Conservation (phyloP, 768 basidiomycete genomes). For the Lentinula sp. region DNA sequence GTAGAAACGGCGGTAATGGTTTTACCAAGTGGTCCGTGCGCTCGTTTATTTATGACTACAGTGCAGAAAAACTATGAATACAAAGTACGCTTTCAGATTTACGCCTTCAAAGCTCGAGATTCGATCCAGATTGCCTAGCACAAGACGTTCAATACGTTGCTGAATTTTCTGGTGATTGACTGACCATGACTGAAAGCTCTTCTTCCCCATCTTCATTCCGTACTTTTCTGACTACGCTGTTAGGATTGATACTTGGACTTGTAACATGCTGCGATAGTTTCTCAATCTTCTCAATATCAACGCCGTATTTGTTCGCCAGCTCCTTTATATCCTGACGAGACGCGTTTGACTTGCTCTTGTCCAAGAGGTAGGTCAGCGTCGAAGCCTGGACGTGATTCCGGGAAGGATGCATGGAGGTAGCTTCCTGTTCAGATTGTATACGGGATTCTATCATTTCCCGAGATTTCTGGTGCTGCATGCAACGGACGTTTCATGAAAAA, state of each 20-base stretch:
- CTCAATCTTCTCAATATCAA: constrained; percentile 49
- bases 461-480: constrained; percentile 18
- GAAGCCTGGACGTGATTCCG: constrained; percentile 52
- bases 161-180: constrained; percentile 13
- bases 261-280: constrained; percentile 51
- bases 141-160: not conserved
- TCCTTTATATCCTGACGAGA: constrained; percentile 35
- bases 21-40: not conserved
- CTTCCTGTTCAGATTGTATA: constrained; percentile 48
- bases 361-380: constrained; percentile 50
- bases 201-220: constrained; percentile 52
- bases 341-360: constrained; percentile 49
- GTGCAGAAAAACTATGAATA: not conserved
- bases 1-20: not conserved
- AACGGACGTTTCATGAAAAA: not conserved
- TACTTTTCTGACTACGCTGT: constrained; percentile 33
- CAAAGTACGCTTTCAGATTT: not conserved
- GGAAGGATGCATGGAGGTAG: constrained; percentile 29
- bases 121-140: constrained; percentile 41
- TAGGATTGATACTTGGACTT: constrained; percentile 54
- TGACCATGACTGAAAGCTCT: constrained; percentile 41
- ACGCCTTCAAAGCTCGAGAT: constrained; percentile 14
- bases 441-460: constrained; percentile 48
- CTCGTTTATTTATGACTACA: not conserved
- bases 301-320: constrained; percentile 47